Evolutionary conservation across 306 rosid genomes (phyloP).

Genomic region (Cyclanthera cordifolia): DNA sequence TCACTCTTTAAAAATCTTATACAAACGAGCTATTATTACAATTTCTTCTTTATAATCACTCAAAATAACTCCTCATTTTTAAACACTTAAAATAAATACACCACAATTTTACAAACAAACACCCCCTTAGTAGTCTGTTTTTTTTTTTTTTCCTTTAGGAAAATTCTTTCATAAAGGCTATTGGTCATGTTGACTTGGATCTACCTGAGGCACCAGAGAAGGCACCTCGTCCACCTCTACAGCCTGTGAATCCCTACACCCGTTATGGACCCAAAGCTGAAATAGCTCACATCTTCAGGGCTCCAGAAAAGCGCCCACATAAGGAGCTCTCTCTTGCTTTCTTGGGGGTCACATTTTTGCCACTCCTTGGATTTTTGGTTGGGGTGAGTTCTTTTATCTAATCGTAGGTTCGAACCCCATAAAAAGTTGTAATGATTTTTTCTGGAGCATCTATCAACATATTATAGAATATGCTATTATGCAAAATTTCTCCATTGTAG

Average conservation of each 20-base stretch:
- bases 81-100: too few relatives aligned
- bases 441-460: neutral
- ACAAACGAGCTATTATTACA: too few relatives aligned
- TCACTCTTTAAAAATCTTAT: too few relatives aligned
- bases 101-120: too few relatives aligned
- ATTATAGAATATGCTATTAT: neutral
- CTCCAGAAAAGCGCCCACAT: constrained; percentile 84
- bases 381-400: constrained; percentile 57
- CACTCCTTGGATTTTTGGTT: constrained; percentile 62
- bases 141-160: constrained; percentile 45
- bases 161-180: constrained; percentile 62
- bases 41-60: too few relatives aligned
- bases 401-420: too few relatives aligned
- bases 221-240: constrained; percentile 68
- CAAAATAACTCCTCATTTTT: too few relatives aligned
- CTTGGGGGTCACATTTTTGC: constrained; percentile 67
- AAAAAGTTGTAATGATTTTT: neutral
- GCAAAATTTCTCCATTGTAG: neutral
- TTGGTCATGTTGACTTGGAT: constrained; percentile 78
- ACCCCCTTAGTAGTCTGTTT: too few relatives aligned
- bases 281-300: constrained; percentile 72
- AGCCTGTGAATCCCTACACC: constrained; percentile 52
- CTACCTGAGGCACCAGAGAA: constrained; percentile 95
- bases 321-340: constrained; percentile 69
- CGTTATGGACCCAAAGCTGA: constrained; percentile 84